Conservation (phyloP, 139 green algal species). For the Volvox reticuliferus region DNA sequence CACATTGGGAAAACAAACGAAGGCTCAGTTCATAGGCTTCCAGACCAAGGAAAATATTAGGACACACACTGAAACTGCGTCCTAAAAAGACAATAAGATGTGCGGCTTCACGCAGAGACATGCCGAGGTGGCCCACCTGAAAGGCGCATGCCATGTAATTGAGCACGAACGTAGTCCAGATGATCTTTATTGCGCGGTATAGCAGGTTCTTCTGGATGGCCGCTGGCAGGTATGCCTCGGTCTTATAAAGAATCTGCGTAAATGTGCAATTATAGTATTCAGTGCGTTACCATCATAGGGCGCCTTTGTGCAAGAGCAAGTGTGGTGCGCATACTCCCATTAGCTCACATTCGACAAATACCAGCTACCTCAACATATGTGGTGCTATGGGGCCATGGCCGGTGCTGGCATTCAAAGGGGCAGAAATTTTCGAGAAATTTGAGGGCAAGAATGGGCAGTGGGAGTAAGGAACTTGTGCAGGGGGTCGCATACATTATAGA, state of each 20-base stretch:
- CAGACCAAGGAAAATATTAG: not conserved
- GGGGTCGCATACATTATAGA: not conserved
- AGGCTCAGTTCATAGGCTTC: not conserved
- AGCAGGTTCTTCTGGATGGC: not conserved
- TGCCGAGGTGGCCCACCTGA: constrained; percentile 46
- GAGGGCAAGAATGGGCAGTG: too few relatives aligned
- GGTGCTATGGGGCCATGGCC: not conserved
- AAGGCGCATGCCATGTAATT: constrained; percentile 66
- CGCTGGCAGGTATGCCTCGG: constrained; percentile 10
- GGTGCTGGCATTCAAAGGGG: not conserved
- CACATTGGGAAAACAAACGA: not conserved
- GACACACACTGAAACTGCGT: not conserved
- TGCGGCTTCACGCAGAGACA: not conserved
- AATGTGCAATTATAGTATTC: too few relatives aligned
- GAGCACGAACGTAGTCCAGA: constrained; percentile 59
- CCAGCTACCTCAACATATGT: not conserved
- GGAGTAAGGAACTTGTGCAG: not conserved
- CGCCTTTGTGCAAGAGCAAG: not conserved
- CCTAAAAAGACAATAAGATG: not conserved
- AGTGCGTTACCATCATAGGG: not conserved
- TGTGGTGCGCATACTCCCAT: not conserved
- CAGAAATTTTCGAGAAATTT: too few relatives aligned
- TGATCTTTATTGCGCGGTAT: constrained; percentile 51
- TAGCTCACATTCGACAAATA: not conserved
- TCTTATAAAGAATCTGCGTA: constrained; percentile 39